phyloP scores from a whole-genome alignment of 139 green algal genomes.

The Eudorina sp. region DNA sequence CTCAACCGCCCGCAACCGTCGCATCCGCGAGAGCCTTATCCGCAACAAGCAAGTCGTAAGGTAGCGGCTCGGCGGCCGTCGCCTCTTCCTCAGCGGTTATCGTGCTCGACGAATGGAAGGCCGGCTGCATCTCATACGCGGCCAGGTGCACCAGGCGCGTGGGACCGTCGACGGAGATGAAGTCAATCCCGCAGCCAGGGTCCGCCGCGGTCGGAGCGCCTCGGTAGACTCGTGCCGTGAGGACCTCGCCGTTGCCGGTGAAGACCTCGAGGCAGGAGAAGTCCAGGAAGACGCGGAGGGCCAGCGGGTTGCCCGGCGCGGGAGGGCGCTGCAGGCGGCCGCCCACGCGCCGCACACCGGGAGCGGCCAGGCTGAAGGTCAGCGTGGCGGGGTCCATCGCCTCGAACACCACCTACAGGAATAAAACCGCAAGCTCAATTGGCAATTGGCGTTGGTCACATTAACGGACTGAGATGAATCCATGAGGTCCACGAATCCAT shows the following conservation, averaged over 20 bases:
- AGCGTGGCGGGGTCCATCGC: conserved; percentile 72
- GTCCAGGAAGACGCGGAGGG: conserved; percentile 86
- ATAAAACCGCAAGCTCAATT: too few relatives aligned
- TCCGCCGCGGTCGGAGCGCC: conserved; percentile 56
- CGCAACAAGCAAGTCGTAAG: not conserved
- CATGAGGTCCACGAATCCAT: too few relatives aligned
- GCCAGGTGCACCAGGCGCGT: conserved; percentile 54
- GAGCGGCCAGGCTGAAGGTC: conserved; percentile 69
- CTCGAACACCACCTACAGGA: conserved; percentile 70
- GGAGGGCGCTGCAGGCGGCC: conserved; percentile 65
- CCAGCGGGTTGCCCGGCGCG: conserved; percentile 58
- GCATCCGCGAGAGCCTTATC: too few relatives aligned
- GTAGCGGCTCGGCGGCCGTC: not conserved
- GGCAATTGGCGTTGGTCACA: too few relatives aligned
- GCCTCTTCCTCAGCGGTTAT: not conserved
- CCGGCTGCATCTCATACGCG: conserved; percentile 73
- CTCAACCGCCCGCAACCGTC: too few relatives aligned
- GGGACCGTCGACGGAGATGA: conserved; percentile 74
- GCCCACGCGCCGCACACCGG: conserved; percentile 68
- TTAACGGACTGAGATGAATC: too few relatives aligned
- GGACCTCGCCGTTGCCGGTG: conserved; percentile 67
- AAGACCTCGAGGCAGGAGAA: conserved; percentile 82
- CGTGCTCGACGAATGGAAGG: conserved; percentile 37
- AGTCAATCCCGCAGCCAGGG: conserved; percentile 68
- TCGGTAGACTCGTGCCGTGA: conserved; percentile 87